These are phyloP conservation scores for Rhynchosporium secalis DNA, from an alignment of 2,329 filamentous ascomycete species.

Conservation along the genomic window DNA sequence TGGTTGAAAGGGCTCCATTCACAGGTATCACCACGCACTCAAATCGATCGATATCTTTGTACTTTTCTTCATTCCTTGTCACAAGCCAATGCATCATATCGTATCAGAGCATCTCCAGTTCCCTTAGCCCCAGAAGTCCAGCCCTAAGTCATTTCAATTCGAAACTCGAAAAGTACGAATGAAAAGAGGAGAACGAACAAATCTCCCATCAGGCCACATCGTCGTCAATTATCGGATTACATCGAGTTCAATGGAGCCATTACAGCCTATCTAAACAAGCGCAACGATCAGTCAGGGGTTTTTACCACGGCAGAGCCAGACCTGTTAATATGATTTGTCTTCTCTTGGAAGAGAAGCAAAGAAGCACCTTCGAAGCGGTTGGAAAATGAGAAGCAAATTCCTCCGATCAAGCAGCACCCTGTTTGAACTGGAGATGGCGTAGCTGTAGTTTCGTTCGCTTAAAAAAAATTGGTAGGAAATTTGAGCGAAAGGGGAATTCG, in stretches of 20 bases:
- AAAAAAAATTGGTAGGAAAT: slow-evolving; percentile 17
- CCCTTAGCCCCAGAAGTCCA: slow-evolving; percentile 7
- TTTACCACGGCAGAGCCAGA: slow-evolving; percentile 29
- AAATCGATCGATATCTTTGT: slow-evolving; percentile 8
- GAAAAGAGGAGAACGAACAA: slow-evolving; percentile 29
- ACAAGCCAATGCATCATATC: slow-evolving; percentile 3
- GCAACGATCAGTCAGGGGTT: slow-evolving; percentile 39
- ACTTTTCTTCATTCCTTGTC: slow-evolving; percentile 6
- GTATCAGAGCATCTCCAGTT: neutral
- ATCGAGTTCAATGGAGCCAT: slow-evolving; percentile 30
- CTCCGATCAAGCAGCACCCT: slow-evolving; percentile 7
- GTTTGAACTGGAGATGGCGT: slow-evolving; percentile 24
- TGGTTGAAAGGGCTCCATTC: neutral
- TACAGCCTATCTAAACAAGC: slow-evolving; percentile 47
- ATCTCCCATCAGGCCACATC: slow-evolving; percentile 11
- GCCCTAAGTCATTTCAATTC: slow-evolving; percentile 10
- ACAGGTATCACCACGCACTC: neutral
- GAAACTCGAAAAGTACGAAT: slow-evolving; percentile 25
- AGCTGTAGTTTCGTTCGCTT: slow-evolving; percentile 16
- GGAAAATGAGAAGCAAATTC: neutral
- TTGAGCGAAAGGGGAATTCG: slow-evolving; percentile 21
- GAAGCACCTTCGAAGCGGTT: slow-evolving; percentile 11
- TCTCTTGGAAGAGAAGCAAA: neutral
- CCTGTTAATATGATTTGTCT: slow-evolving; percentile 13
- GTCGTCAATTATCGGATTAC: slow-evolving; percentile 17